Evolutionary conservation across 352 stramenopile genomes (phyloP), one percentile per base, ranked within the genome.

Genomic region (Phytophthora tentaculata): DNA sequence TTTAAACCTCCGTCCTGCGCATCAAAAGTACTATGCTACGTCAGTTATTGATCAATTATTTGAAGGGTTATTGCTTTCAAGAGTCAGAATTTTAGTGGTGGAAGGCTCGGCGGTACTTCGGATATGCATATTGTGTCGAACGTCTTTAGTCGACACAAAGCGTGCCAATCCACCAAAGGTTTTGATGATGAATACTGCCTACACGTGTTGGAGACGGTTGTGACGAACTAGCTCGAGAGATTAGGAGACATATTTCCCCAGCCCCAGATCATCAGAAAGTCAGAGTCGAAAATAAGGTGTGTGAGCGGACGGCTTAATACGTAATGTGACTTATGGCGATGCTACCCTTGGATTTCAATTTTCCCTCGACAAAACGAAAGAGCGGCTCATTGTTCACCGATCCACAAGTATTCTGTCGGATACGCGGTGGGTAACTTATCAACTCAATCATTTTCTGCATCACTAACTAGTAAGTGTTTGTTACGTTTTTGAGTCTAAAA

Each of bases 391-490:
- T 29, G 60, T 67, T 3, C 56, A 62, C 8, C 54, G 69, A 20
- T 77, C 64, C 17, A 37, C 60, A 32, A 20, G 20, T 5, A 71
- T 75, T 44, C n/a, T 75, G 0, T 71, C 57, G 0, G 67, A 71
- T 26, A 19, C 43, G 19, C 43, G 43, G 43, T 49, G 26, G 3
- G 43, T 24, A 16, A 12, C n/a, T 49, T 8, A 8, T 24, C 43
- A 12, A 49, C 9, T 9, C 43, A 17, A 9, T 49, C 24, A 8
- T 2, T 49, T 49, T 49, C n/a, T 26, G 43, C 43, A 14, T 19
- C n/a, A n/a, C n/a, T n/a, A n/a, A n/a, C n/a, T n/a, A n/a, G n/a
- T n/a, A n/a, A n/a, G n/a, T n/a, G n/a, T n/a, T n/a, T n/a, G n/a
- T n/a, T n/a, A n/a, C n/a, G n/a, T n/a, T n/a, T n/a, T n/a, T n/a